Percentiles rank a stretch among this genome's conserved stretches.
These are phyloP conservation scores for Ogataea paraovalis DNA, from an alignment of 805 yeast species.

Conservation along the genomic window DNA sequence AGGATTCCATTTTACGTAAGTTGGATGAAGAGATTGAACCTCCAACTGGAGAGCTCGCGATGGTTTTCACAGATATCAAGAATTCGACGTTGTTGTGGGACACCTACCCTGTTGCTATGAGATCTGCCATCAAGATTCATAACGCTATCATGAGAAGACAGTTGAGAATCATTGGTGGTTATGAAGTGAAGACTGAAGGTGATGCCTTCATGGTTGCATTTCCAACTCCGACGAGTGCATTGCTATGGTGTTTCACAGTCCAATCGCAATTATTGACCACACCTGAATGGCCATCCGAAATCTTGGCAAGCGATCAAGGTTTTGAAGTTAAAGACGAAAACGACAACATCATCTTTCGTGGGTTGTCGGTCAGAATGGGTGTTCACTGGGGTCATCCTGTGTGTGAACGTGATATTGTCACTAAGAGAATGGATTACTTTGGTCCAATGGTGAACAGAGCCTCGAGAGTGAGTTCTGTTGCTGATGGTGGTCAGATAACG, in stretches of 20 bases:
- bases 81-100: constrained; percentile 95
- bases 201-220: constrained; percentile 98
- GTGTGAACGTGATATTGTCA: constrained; percentile 89
- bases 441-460: constrained; percentile 99
- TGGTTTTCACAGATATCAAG: constrained; percentile 96
- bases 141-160: constrained; percentile 93
- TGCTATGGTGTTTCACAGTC: constrained; percentile 91
- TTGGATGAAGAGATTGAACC: constrained; percentile 89
- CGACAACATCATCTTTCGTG: constrained; percentile 65
- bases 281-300: constrained; percentile 96
- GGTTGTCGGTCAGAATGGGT: constrained; percentile 96
- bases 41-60: constrained; percentile 90
- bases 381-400: constrained; percentile 98
- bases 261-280: constrained; percentile 71
- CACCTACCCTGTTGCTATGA: constrained; percentile 85
- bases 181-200: constrained; percentile 98
- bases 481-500: constrained; percentile 97
- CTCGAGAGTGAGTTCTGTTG: constrained; percentile 87
- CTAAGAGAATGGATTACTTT: constrained; percentile 96
- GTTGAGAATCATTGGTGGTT: constrained; percentile 89
- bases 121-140: constrained; percentile 93
- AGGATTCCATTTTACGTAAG: constrained; percentile 76
- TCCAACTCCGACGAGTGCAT: constrained; percentile 85
- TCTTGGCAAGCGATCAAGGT: constrained; percentile 79
- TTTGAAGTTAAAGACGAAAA: constrained; percentile 66